phyloP scores from a whole-genome alignment of 2,329 filamentous ascomycete species.

The Metarhizium rileyi region DNA sequence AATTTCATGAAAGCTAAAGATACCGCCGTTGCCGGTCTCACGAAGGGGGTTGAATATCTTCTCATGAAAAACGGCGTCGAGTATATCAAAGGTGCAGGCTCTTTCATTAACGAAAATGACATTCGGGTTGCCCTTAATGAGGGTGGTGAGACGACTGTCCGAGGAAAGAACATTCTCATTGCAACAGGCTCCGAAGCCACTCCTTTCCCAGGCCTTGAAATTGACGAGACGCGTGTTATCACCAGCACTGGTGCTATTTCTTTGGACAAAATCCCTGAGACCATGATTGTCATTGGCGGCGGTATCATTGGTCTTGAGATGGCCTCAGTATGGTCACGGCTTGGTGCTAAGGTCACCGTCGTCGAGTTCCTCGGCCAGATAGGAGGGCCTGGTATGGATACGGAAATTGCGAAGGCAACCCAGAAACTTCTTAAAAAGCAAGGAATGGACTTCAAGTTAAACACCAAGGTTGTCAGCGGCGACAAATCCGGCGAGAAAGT shows the following conservation, averaged over 20 bases:
- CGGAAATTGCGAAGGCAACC: slow-evolving; percentile 79
- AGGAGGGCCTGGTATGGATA: slow-evolving; percentile 94
- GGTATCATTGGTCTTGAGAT: slow-evolving; percentile 99
- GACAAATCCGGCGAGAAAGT: slow-evolving; percentile 70
- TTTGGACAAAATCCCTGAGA: slow-evolving; percentile 84
- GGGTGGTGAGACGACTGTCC: slow-evolving; percentile 78
- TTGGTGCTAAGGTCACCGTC: slow-evolving; percentile 90
- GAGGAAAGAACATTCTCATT: slow-evolving; percentile 96
- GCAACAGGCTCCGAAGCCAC: slow-evolving; percentile 93
- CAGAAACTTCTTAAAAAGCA: slow-evolving; percentile 95
- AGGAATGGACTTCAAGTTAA: slow-evolving; percentile 95
- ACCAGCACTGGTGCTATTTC: slow-evolving; percentile 93
- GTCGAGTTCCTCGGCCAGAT: slow-evolving; percentile 96
- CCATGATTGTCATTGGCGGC: slow-evolving; percentile 93
- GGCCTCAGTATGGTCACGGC: slow-evolving; percentile 92
- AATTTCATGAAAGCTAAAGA: slow-evolving; percentile 99
- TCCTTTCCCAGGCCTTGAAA: slow-evolving; percentile 88
- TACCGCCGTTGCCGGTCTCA: slow-evolving; percentile 74
- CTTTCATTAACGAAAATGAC: slow-evolving; percentile 82
- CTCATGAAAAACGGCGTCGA: slow-evolving; percentile 99
- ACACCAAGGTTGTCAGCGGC: slow-evolving; percentile 86
- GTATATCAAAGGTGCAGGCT: slow-evolving; percentile 88
- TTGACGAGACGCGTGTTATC: slow-evolving; percentile 96
- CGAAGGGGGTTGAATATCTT: slow-evolving; percentile 95
- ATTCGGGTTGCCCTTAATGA: slow-evolving; percentile 84